Evolutionary conservation across 139 green algal genomes (phyloP).

Genomic region (Chlorella vulgaris): DNA sequence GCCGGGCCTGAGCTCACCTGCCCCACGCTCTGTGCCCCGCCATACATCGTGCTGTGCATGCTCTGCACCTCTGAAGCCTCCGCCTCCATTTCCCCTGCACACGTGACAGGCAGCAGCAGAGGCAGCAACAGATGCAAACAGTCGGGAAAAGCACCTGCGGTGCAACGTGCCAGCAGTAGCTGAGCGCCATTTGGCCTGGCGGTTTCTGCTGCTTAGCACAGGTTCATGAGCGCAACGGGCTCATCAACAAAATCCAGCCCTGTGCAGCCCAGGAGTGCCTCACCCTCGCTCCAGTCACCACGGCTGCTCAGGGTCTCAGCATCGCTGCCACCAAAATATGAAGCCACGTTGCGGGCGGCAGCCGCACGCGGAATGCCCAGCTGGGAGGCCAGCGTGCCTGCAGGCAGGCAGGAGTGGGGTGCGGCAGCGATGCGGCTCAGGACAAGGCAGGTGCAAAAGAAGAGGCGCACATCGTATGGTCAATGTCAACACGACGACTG

Average conservation of each 20-base stretch:
- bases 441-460: too few species aligned
- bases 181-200: too few species aligned
- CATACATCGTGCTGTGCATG: slow-evolving; percentile 29
- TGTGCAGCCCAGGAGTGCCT: too few species aligned
- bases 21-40: slow-evolving; percentile 9
- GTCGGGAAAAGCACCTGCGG: too few species aligned
- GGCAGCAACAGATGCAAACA: background rate
- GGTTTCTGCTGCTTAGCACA: too few species aligned
- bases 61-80: slow-evolving; percentile 26
- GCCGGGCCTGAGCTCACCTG: background rate
- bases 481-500: too few species aligned
- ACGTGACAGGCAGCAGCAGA: background rate
- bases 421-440: too few species aligned
- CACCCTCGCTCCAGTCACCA: slow-evolving; percentile 29
- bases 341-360: slow-evolving; percentile 17
- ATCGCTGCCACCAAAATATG: slow-evolving; percentile 22
- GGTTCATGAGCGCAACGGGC: too few species aligned
- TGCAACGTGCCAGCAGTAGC: too few species aligned
- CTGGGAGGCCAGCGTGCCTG: slow-evolving; percentile 20
- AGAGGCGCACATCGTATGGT: too few species aligned
- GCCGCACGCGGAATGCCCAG: slow-evolving; percentile 15
- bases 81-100: slow-evolving; percentile 14
- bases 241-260: too few species aligned
- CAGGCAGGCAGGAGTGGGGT: background rate
- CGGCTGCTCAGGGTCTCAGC: slow-evolving; percentile 31